phyloP scores from a whole-genome alignment of 441 rosid genomes.

The Daphne laureola region DNA sequence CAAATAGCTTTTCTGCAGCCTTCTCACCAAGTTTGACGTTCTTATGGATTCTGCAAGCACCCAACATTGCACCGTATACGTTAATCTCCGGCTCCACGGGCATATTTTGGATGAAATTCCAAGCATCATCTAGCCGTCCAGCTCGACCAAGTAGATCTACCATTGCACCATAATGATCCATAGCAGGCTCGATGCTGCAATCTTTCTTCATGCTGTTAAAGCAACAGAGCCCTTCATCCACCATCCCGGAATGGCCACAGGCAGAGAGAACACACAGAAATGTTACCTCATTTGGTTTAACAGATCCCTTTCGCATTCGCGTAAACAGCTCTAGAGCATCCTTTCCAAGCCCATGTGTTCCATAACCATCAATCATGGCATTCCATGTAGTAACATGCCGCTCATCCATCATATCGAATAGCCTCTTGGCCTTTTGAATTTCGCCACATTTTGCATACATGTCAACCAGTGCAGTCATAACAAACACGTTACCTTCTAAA shows the following conservation, averaged over 20 bases:
- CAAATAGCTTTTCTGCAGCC: conserved; percentile 55
- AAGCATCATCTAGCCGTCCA: conserved; percentile 49
- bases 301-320: conserved; percentile 35
- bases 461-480: conserved; percentile 56
- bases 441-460: conserved; percentile 77
- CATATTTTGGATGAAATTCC: conserved; percentile 58
- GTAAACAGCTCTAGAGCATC: conserved; percentile 47
- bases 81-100: conserved; percentile 53
- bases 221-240: conserved; percentile 42
- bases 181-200: conserved; percentile 44
- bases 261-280: conserved; percentile 60
- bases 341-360: conserved; percentile 58
- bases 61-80: conserved; percentile 69
- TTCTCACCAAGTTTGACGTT: conserved; percentile 57
- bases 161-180: conserved; percentile 70
- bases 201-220: conserved; percentile 43
- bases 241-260: conserved; percentile 75
- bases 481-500: conserved; percentile 43
- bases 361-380: conserved; percentile 73
- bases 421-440: conserved; percentile 42
- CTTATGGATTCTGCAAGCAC: conserved; percentile 71
- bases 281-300: conserved; percentile 55
- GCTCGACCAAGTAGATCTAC: conserved; percentile 76
- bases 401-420: conserved; percentile 52
- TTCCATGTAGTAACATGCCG: conserved; percentile 70